Percentiles rank a stretch among this genome's conserved stretches.
Evolutionary conservation across 441 rosid species (phyloP).

Genomic region (Geranium incanum): DNA sequence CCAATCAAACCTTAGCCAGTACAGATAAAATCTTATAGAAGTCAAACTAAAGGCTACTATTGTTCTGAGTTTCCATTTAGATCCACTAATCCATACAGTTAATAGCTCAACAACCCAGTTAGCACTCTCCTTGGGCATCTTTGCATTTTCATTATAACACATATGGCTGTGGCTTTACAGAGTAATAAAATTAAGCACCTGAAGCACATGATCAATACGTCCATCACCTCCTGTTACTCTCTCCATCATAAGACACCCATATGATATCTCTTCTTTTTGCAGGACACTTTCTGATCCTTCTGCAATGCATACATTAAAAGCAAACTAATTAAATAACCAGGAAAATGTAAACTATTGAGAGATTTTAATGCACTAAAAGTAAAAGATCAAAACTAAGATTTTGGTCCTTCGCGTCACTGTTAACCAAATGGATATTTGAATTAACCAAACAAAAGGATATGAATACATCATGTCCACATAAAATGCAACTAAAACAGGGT

Average conservation of each 20-base stretch:
- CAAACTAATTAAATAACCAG: background rate
- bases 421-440: background rate
- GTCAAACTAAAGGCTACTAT: background rate
- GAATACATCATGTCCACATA: background rate
- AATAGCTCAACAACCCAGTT: background rate
- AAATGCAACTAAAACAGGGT: background rate
- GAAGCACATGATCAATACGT: slow-evolving; percentile 82
- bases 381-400: background rate
- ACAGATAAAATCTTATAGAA: background rate
- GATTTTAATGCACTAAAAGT: background rate
- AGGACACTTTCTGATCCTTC: slow-evolving; percentile 37
- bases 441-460: background rate
- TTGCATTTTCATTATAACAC: background rate
- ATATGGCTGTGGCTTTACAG: background rate
- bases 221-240: slow-evolving; percentile 74
- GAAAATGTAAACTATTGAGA: background rate
- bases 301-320: slow-evolving; percentile 23
- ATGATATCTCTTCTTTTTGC: slow-evolving; percentile 50
- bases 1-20: background rate
- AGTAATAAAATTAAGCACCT: slow-evolving; percentile 36
- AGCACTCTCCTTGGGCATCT: background rate
- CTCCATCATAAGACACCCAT: slow-evolving; percentile 78
- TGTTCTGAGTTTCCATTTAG: background rate
- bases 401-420: too few species aligned
- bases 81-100: background rate